Evolutionary conservation across 2,329 filamentous ascomycete genomes (phyloP).

Genomic region (Paraconiothyrium brasiliense): DNA sequence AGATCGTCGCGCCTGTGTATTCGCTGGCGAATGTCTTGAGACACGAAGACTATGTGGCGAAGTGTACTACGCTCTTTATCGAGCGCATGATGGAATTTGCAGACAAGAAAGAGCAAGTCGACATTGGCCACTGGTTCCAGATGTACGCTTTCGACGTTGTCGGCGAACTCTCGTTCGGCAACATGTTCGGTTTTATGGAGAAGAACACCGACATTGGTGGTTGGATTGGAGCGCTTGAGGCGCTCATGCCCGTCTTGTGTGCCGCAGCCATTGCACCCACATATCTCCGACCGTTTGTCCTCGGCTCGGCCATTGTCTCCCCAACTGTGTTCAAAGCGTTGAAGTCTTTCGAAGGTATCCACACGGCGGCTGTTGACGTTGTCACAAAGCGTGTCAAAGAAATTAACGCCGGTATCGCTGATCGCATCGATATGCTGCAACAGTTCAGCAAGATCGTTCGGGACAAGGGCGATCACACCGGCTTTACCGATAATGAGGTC

Average conservation of each 20-base stretch:
- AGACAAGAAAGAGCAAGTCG: slow-evolving; percentile 26
- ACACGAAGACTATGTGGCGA: slow-evolving; percentile 34
- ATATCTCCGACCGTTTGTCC: slow-evolving; percentile 41
- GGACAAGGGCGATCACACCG: slow-evolving; percentile 39
- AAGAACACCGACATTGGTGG: slow-evolving; percentile 50
- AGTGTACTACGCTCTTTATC: slow-evolving; percentile 35
- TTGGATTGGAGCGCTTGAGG: slow-evolving; percentile 50
- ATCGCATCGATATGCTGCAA: slow-evolving; percentile 20
- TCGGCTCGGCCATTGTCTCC: slow-evolving; percentile 32
- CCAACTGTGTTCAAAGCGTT: slow-evolving; percentile 34
- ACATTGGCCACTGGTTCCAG: slow-evolving; percentile 41
- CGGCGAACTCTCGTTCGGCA: slow-evolving; percentile 53
- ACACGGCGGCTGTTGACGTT: slow-evolving; percentile 31
- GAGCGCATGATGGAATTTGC: slow-evolving; percentile 30
- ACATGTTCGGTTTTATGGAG: slow-evolving; percentile 55
- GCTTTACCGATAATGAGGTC: slow-evolving; percentile 43
- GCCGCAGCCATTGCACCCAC: slow-evolving; percentile 39
- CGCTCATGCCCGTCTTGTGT: slow-evolving; percentile 42
- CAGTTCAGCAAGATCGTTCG: slow-evolving; percentile 37
- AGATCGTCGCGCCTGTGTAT: slow-evolving; percentile 42
- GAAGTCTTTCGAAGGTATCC: slow-evolving; percentile 38
- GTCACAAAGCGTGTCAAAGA: slow-evolving; percentile 26
- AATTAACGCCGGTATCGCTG: slow-evolving; percentile 13
- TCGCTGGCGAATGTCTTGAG: slow-evolving; percentile 54
- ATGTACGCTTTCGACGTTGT: slow-evolving; percentile 51